phyloP scores from a whole-genome alignment of 305 asterid genomes.

The Fraxinus platypoda region DNA sequence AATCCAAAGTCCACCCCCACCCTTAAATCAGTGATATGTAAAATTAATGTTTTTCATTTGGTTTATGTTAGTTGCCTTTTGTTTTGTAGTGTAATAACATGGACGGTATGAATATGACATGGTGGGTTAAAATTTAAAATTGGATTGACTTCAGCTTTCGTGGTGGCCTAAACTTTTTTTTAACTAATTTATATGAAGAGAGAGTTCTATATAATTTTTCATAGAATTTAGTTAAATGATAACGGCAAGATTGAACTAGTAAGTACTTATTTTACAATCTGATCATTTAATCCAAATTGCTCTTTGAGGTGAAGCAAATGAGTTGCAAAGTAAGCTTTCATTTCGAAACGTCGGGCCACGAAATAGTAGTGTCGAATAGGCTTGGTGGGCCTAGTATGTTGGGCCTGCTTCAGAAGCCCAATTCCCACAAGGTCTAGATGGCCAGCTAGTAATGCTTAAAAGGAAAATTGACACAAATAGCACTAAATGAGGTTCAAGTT shows the following conservation, averaged over 20 bases:
- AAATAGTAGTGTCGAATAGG: not conserved
- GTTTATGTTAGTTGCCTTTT: not conserved
- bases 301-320: too few relatives aligned
- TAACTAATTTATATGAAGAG: too few relatives aligned
- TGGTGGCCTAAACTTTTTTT: too few relatives aligned
- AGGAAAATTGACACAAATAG: not conserved
- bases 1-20: not conserved
- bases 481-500: not conserved
- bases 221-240: too few relatives aligned
- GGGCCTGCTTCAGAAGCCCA: not conserved
- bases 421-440: not conserved
- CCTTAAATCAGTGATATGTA: not conserved
- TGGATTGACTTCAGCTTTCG: too few relatives aligned
- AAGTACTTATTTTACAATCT: too few relatives aligned
- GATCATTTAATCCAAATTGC: too few relatives aligned
- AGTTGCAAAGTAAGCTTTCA: too few relatives aligned
- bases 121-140: not conserved
- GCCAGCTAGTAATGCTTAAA: not conserved
- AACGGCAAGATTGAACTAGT: too few relatives aligned
- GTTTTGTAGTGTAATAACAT: not conserved
- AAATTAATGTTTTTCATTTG: not conserved
- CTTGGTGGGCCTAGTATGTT: not conserved
- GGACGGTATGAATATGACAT: not conserved
- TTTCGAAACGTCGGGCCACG: too few relatives aligned
- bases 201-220: too few relatives aligned